These are phyloP conservation scores for Silene latifolia DNA, from an alignment of 148 eudicot species.

Conservation along the genomic window DNA sequence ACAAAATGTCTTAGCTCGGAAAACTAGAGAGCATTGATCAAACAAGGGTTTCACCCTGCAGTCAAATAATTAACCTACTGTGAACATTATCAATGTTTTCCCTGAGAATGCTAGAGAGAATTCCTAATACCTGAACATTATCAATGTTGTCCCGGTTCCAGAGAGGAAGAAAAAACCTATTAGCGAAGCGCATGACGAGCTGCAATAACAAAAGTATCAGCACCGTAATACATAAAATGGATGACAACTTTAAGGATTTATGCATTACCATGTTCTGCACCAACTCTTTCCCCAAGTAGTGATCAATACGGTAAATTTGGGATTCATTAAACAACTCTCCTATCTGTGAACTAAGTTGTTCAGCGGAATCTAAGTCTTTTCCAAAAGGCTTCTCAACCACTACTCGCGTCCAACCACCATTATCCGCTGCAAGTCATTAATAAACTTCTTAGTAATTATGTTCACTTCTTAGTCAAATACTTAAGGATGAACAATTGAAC, in stretches of 20 bases:
- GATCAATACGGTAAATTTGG: conserved; percentile 94
- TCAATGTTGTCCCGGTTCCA: conserved; percentile 96
- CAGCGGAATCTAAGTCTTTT: conserved; percentile 80
- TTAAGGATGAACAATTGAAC: neutral
- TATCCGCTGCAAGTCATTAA: conserved; percentile 56
- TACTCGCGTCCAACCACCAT: conserved; percentile 94
- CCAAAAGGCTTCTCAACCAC: conserved; percentile 98
- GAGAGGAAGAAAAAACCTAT: conserved; percentile 80
- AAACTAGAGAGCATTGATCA: neutral
- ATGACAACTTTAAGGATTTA: conserved; percentile 2
- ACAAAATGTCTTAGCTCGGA: neutral
- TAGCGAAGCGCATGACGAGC: conserved; percentile 98
- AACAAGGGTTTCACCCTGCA: neutral
- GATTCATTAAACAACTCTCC: conserved; percentile 88
- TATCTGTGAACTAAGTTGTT: conserved; percentile 80
- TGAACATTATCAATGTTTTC: neutral
- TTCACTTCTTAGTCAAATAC: neutral
- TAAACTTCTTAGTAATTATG: neutral
- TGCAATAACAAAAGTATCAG: conserved; percentile 33
- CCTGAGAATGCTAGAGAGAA: neutral
- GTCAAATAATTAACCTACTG: neutral
- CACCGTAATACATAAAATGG: neutral
- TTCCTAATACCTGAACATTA: conserved; percentile 69
- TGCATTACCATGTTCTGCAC: conserved; percentile 89
- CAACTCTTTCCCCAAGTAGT: conserved; percentile 93